Evolutionary conservation across 1,284 basidiomycete species (phyloP), one percentile per base, ranked within the genome.

Genomic region (Trametes hirsuta): DNA sequence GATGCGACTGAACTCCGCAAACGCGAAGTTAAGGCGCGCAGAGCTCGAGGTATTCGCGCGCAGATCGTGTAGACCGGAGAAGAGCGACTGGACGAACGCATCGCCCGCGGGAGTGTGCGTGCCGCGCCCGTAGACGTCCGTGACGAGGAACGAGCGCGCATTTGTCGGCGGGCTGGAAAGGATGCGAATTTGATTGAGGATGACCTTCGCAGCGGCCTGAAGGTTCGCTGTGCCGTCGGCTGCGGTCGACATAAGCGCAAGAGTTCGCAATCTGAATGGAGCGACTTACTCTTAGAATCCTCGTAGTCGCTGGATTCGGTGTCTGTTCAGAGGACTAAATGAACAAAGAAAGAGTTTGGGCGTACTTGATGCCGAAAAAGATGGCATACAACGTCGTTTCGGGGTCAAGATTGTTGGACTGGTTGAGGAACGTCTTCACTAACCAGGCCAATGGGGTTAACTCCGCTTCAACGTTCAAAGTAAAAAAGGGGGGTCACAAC

Each of bases 321-420:
- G 25, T 8, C 18, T 15, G 6, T 21, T 36, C 9, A 36, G 30
- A 15, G 1, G 34, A 37, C n/a, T 11, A 11, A 18, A 25, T 50
- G 42, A 8, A 39, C 12, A 14, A 30, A 39, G 2, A 12, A 25
- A 10, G 41, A 22, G 18, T 34, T 18, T 41, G 12, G 5, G 67
- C 72, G 39, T 55, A 75, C 73, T 77, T 77, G 57, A 77, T 77
- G 3, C 75, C 76, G 49, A 77, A 77, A 69, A 75, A 76, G 14
- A 75, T 66, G 6, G 69, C 69, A 47, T 75, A 77, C 1, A 77
- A 63, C 11, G 76, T 77, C 2, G 72, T 70, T 9, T 66, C 58
- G 0, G 74, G 68, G 58, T 75, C 69, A 12, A 77, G 56, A 1
- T 64, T 50, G 55, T 77, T 73, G 0, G 67, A 69, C 55, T 76